A percentile compares a stretch with the other conserved stretches of the same genome.
Conservation (phyloP, 2,329 filamentous ascomycete species). For the Trichoderma brevicompactum region DNA sequence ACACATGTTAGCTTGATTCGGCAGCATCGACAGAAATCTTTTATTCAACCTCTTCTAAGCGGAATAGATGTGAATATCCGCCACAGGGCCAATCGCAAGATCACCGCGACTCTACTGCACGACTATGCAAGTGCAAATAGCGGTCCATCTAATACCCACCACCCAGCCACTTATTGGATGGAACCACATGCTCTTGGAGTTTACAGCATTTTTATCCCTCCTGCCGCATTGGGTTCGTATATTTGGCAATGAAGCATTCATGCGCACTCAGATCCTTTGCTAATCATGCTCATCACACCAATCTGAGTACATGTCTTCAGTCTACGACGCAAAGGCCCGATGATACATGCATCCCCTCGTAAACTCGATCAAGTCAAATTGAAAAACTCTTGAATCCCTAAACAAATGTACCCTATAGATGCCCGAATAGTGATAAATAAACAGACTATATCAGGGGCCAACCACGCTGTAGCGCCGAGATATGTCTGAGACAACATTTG, state of each 20-base stretch:
- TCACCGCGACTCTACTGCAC: neutral
- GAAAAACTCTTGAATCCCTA: neutral
- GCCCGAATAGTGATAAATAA: neutral
- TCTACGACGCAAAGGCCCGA: neutral
- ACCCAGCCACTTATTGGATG: no score
- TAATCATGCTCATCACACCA: neutral
- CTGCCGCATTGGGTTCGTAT: no score
- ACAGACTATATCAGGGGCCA: neutral
- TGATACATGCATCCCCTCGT: neutral
- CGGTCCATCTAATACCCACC: neutral
- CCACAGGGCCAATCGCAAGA: neutral
- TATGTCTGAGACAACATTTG: neutral
- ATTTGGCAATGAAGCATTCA: no score
- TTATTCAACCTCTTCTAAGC: neutral
- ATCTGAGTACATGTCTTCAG: neutral
- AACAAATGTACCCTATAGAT: neutral
- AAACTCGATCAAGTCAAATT: no score
- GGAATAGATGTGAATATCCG: neutral
- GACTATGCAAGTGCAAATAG: neutral
- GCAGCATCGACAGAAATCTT: no score
- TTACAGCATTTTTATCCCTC: no score
- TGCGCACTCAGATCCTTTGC: no score
- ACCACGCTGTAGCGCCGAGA: neutral
- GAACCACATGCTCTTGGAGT: neutral
- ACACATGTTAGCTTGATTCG: neutral